Base-by-base conservation (phyloP, 108 stramenopile genomes). In the Cyclostephanos tholiformis region DNA sequence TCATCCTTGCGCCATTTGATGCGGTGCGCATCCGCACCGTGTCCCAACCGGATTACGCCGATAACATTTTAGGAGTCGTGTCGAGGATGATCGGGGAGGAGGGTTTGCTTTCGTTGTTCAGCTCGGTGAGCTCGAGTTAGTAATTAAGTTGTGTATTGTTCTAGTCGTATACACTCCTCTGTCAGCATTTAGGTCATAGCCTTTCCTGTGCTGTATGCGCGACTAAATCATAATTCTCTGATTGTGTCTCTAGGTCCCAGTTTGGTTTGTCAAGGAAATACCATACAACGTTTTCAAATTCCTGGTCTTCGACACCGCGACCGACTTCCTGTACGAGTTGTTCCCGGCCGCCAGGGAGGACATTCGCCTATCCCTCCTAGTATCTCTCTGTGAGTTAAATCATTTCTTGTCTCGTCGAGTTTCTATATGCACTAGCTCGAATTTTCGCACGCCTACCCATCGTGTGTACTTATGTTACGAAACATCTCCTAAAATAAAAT, bases 261-360 rank as follows among this genome's bases (percentile, higher is more conserved):
- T 65, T 38, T 79, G 71, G 71, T 61, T 72, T 14, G 19, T 79
- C 4, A 79, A 79, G 26, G 77, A 79, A 29, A 60, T 79, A 13
- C 77, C 77, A 4, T 79, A 66, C 60, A 79, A 79, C 51, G 71
- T 66, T 38, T 68, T 74, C 36, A 92, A 92, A 62, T 92, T 92
- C 61, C 58, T 82, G 2, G 82, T 88, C 1, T 92, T 92, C 69
- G 85, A 88, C 44, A 64, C 82, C 2, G 66, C 74, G 39, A 88
- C 87, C 10, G 63, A 77, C 35, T 86, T 68, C 36, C 70, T 89
- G 14, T 89, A 87, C 70, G 66, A 79, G 10, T 29, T 55, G 6
- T 88, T 77, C 62, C 91, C 91, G 19, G 88, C 74, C 0, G 88
- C 91, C 16, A 73, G 79, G 39, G 91, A 92, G 71, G 91, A 92